These are phyloP conservation scores for Sicyos baderoa DNA, from an alignment of 306 rosid species.

Conservation along the genomic window DNA sequence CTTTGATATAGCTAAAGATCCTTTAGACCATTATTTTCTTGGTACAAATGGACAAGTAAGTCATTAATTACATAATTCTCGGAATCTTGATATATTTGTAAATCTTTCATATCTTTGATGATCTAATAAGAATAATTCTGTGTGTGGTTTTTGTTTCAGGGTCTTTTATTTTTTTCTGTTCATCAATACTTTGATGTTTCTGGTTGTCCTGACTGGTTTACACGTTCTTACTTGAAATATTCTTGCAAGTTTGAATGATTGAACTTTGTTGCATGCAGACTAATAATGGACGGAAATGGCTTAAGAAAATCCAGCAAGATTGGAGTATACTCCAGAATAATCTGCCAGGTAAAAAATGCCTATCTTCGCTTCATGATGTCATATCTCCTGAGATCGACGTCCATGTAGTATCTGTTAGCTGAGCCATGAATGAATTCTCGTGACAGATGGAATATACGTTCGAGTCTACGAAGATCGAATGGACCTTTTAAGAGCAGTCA, in stretches of 20 bases:
- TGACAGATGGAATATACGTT: slow-evolving; percentile 76
- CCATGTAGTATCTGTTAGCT: slow-evolving; percentile 25
- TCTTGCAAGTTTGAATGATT: background rate
- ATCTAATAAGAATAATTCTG: background rate
- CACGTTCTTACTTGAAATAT: background rate
- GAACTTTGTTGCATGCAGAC: slow-evolving; percentile 37
- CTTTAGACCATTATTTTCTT: slow-evolving; percentile 73
- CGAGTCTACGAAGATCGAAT: slow-evolving; percentile 93
- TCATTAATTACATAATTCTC: background rate
- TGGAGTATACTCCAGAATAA: slow-evolving; percentile 95
- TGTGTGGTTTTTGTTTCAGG: background rate
- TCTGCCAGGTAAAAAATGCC: slow-evolving; percentile 61
- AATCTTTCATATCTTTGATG: slow-evolving; percentile 1
- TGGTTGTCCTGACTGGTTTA: background rate
- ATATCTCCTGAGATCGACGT: slow-evolving; percentile 13
- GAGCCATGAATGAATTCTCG: slow-evolving; percentile 14
- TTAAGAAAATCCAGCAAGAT: slow-evolving; percentile 94
- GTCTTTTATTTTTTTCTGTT: background rate
- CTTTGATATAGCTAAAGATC: slow-evolving; percentile 81
- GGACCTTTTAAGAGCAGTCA: slow-evolving; percentile 94
- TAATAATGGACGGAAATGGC: slow-evolving; percentile 70
- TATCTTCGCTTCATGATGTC: slow-evolving; percentile 16
- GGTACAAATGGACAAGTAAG: slow-evolving; percentile 81
- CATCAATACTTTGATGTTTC: background rate
- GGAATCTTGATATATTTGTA: background rate